Percentiles rank a stretch among this genome's conserved stretches.
phyloP scores from a whole-genome alignment of 169 alveolate genomes.

The Plasmodium gonderi region DNA sequence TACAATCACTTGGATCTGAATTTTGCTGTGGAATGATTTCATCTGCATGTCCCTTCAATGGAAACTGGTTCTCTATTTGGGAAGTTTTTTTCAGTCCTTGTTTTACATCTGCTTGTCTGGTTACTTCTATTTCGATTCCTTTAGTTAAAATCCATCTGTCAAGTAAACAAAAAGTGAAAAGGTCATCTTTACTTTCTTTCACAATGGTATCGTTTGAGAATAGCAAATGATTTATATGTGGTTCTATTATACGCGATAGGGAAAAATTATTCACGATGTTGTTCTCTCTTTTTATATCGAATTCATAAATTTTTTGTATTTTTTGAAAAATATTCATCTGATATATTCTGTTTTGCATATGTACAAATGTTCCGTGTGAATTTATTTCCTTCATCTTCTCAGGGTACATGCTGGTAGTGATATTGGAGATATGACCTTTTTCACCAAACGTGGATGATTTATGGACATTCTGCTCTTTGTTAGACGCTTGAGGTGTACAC shows the following conservation, averaged over 20 bases:
- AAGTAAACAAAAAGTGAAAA: not conserved
- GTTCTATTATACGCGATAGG: not conserved
- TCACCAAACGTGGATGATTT: too few species aligned
- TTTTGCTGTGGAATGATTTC: not conserved
- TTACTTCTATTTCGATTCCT: not conserved
- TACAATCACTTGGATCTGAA: not conserved
- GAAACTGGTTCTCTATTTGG: not conserved
- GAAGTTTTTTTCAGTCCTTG: not conserved
- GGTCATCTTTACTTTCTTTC: not conserved
- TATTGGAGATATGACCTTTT: not conserved
- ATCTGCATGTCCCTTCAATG: not conserved
- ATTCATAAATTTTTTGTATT: conserved; percentile 40
- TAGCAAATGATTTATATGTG: conserved; percentile 8
- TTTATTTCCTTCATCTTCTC: not conserved
- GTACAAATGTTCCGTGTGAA: not conserved
- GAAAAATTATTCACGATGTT: conserved; percentile 16
- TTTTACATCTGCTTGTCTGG: not conserved
- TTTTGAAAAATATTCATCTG: conserved; percentile 18
- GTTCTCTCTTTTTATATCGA: conserved; percentile 2
- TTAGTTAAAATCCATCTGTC: not conserved
- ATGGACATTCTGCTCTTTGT: too few species aligned
- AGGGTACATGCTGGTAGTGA: not conserved
- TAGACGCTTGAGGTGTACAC: too few species aligned
- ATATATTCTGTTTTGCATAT: conserved; percentile 15
- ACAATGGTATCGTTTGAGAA: not conserved